Conservation (phyloP, 2,329 filamentous ascomycete genomes). For the Ascochyta clinopodiicola region DNA sequence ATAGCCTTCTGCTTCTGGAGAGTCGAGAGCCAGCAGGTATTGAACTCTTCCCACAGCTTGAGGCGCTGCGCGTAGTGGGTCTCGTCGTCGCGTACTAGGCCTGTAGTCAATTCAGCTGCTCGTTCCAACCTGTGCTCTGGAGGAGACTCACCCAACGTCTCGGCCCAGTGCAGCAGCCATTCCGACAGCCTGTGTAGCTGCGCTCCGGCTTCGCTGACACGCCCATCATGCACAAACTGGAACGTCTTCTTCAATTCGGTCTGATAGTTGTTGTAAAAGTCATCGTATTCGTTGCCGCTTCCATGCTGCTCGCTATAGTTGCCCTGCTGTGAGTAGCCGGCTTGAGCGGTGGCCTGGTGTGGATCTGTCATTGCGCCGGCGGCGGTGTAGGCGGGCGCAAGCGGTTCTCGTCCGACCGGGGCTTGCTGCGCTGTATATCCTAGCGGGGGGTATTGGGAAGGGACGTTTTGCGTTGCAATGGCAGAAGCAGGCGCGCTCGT, state of each 20-base stretch:
- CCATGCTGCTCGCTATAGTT: slow-evolving; percentile 41
- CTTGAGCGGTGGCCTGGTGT: slow-evolving; percentile 50
- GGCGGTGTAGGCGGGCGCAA: slow-evolving; percentile 58
- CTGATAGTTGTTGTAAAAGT: slow-evolving; percentile 71
- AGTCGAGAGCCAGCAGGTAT: slow-evolving; percentile 85
- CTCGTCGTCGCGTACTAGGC: slow-evolving; percentile 83
- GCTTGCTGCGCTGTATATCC: slow-evolving; percentile 68
- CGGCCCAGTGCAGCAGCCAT: slow-evolving; percentile 71
- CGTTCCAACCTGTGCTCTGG: slow-evolving; percentile 27
- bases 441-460: slow-evolving; percentile 66
- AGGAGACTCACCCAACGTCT: slow-evolving; percentile 66
- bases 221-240: slow-evolving; percentile 69
- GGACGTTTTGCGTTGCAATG: slow-evolving; percentile 67
- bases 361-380: slow-evolving; percentile 61
- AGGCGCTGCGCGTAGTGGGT: slow-evolving; percentile 76
- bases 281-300: slow-evolving; percentile 63
- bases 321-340: slow-evolving; percentile 47
- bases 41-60: slow-evolving; percentile 92
- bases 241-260: slow-evolving; percentile 68
- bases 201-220: slow-evolving; percentile 64
- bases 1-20: slow-evolving; percentile 85
- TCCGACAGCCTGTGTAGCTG: slow-evolving; percentile 68
- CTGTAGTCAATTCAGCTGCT: slow-evolving; percentile 62
- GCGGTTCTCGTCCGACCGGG: slow-evolving; percentile 59
- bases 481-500: slow-evolving; percentile 65